Base-by-base conservation (phyloP, 768 basidiomycete genomes). In the Mycena olivaceomarginata region DNA sequence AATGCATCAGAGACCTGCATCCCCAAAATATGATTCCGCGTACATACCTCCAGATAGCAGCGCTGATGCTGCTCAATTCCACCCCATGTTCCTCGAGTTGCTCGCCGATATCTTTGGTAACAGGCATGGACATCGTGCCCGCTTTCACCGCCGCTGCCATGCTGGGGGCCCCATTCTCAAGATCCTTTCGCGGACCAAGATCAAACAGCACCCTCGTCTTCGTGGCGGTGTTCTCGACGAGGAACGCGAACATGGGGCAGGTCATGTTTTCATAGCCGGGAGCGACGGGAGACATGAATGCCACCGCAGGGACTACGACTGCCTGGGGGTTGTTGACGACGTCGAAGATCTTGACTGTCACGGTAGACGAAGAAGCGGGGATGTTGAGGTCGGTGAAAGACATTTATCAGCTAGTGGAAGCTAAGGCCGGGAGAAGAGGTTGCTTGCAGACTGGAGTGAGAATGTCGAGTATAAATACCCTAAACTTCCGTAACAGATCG, bases 41-140 rank as follows among this genome's bases (percentile, higher is more conserved):
- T n/a, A 15, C 25, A 6, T 18, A 72, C 75, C 75, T 73, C 78
- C 78, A 79, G 43, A 78, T 72, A 2, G 60, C 67, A 25, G 74
- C 77, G 56, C 64, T 37, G 25, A 78, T 63, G 20, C 18, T 79
- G 5, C 60, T 56, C 66, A 66, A 12, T 48, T 15, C 18, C 15
- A 79, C 56, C 1, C 74, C 77, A 20, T 25, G 31, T 8, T 72
- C 77, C 8, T 11, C 46, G n/a, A 79, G 69, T 53, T 75, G 67
- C 16, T 75, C 74, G 22, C 25, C 46, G 20, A 69, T 64, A 57
- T 75, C 77, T 25, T 51, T 60, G 25, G 40, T 37, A n/a, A 74
- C 67, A 12, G 73, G 60, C 73, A 74, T 31, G 67, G 18, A 2
- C 20, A 68, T 12, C 18, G 4, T 2, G 6, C 48, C 64, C 1